Evolutionary conservation across 805 yeast species (phyloP).

Genomic region (Candida khao-thaluensis): DNA sequence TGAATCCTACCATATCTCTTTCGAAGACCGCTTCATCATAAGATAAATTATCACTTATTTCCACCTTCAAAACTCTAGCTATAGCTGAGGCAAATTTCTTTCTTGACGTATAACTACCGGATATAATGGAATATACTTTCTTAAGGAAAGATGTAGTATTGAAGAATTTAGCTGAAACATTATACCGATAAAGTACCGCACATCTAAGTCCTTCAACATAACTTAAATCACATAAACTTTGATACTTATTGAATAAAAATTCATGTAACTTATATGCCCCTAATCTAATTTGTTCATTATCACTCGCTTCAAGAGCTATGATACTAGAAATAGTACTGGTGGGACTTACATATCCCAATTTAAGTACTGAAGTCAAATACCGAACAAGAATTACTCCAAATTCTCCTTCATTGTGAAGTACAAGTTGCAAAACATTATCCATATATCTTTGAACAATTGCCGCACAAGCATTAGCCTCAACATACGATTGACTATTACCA

Average conservation of each 20-base stretch:
- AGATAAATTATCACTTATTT: slow-evolving; percentile 1
- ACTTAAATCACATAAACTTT: slow-evolving; percentile 65
- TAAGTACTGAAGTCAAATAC: slow-evolving; percentile 55
- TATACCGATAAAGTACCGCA: slow-evolving; percentile 48
- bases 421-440: slow-evolving; percentile 45
- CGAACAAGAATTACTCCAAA: slow-evolving; percentile 51
- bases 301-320: slow-evolving; percentile 65
- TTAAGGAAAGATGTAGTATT: slow-evolving; percentile 35
- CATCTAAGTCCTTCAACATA: slow-evolving; percentile 60
- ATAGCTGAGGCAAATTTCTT: slow-evolving; percentile 39
- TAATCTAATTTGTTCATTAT: slow-evolving; percentile 38
- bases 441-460: slow-evolving; percentile 67
- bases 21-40: slow-evolving; percentile 14
- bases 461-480: slow-evolving; percentile 71
- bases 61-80: slow-evolving; percentile 19
- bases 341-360: slow-evolving; percentile 75
- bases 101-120: slow-evolving; percentile 34
- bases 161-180: slow-evolving; percentile 22
- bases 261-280: slow-evolving; percentile 54
- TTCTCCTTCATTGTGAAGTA: slow-evolving; percentile 46
- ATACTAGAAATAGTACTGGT: slow-evolving; percentile 65
- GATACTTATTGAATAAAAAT: slow-evolving; percentile 62
- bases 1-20: slow-evolving; percentile 22
- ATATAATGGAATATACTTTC: slow-evolving; percentile 43
- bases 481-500: slow-evolving; percentile 47